Base-by-base conservation (phyloP, 257 asterid genomes). In the Anisodus acutangulus region DNA sequence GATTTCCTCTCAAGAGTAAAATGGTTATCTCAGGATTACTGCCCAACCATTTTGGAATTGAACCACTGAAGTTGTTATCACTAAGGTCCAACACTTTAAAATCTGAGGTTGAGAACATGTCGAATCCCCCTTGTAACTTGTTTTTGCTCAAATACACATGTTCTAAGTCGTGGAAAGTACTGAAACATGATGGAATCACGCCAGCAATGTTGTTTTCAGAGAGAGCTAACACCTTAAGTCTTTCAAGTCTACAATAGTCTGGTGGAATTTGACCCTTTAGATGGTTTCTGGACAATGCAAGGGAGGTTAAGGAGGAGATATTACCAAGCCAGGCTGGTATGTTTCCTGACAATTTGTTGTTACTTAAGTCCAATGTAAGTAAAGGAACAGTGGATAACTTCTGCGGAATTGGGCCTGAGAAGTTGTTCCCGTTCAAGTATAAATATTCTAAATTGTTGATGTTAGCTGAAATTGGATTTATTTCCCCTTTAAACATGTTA, bases 361-460 rank as follows among this genome's bases (percentile, higher is more conserved):
- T 0, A 83, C 83, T 83, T 0, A 83, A 39, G 39, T 83, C 86
- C 82, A 83, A 59, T 15, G 55, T 66, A 2, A 0, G 0, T 13
- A 83, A 66, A 59, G 82, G 71, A 68, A 43, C 26, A 59, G 59
- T 58, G 22, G 63, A 83, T 47, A 83, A 55, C 54, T 6, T 72
- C 55, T 47, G 12, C 1, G 87, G 87, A 2, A 84, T 69, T 7
- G 81, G 26, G 12, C 89, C 87, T 0, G 85, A 60, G 55, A 87
- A 76, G 53, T 81, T 76, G 78, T 84, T 87, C 6, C 79, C 9
- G 6, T 84, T 72, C 57, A 87, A 64, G 85, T 80, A 83, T 39
- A 86, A 49, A 39, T 45, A 68, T n/a, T 6, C 0, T 4, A 86
- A 74, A 43, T 41, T 63, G 57, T 22, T 59, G 19, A 55, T 35